Evolutionary conservation across 2,329 filamentous ascomycete species (phyloP).

Genomic region (Epichloe uncinata): DNA sequence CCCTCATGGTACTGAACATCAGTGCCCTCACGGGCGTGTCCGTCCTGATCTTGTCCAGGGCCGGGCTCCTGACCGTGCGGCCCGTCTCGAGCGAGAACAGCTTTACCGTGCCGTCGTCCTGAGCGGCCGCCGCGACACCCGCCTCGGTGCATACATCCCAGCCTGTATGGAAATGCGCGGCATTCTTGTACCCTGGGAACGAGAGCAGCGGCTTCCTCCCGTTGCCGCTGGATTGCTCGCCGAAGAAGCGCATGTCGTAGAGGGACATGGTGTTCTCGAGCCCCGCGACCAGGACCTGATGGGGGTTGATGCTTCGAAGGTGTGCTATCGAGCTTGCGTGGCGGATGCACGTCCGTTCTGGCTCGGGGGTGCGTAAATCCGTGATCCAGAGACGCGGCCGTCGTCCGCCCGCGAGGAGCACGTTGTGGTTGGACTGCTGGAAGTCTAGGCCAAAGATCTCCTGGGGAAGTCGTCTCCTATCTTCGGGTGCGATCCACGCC

Average conservation of each 20-base stretch:
- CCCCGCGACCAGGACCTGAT: constrained; percentile 41
- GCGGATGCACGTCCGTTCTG: constrained; percentile 19
- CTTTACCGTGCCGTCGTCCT: constrained; percentile 33
- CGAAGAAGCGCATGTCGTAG: constrained; percentile 41
- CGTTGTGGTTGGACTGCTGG: constrained; percentile 25
- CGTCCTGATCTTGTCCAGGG: constrained; percentile 12
- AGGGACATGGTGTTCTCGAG: constrained; percentile 35
- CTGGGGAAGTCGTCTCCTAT: constrained; percentile 7
- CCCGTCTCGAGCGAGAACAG: constrained; percentile 39
- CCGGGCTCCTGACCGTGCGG: constrained; percentile 17
- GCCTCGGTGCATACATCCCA: constrained; percentile 35
- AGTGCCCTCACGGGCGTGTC: constrained; percentile 27
- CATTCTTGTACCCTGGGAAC: constrained; percentile 39
- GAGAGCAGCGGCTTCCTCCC: constrained; percentile 26
- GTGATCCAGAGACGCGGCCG: constrained; percentile 30
- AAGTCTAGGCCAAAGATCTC: constrained; percentile 39
- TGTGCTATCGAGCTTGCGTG: constrained; percentile 33
- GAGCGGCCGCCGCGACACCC: constrained; percentile 40
- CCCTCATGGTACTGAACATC: constrained; percentile 31
- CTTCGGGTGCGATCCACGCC: constrained; percentile 19
- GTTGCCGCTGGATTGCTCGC: constrained; percentile 8
- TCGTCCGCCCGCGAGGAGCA: constrained; percentile 39
- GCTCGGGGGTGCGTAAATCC: constrained; percentile 28
- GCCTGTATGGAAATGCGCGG: constrained; percentile 33
- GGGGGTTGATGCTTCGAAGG: constrained; percentile 32